Evolutionary conservation across 2,329 filamentous ascomycete species (phyloP).

Genomic region (Monascus ruber): DNA sequence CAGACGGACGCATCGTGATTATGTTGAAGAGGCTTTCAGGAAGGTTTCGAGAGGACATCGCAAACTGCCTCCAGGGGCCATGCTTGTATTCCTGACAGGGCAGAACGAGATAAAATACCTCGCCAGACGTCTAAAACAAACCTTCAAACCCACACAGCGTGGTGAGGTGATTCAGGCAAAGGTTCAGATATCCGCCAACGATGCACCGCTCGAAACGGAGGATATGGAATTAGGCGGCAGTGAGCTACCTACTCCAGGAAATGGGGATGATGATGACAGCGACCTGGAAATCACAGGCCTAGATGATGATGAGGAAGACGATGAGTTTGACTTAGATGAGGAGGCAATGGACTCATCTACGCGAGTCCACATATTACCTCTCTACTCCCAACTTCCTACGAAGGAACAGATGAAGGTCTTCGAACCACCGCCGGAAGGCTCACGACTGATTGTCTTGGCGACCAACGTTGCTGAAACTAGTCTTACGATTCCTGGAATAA

Average conservation of each 20-base stretch:
- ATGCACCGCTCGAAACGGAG: constrained; percentile 71
- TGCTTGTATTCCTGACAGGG: constrained; percentile 88
- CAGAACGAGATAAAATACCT: constrained; percentile 82
- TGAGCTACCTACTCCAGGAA: constrained; percentile 36
- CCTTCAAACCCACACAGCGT: constrained; percentile 46
- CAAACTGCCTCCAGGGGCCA: constrained; percentile 80
- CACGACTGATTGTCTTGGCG: constrained; percentile 75
- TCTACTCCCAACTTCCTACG: constrained; percentile 86
- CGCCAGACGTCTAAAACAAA: constrained; percentile 64
- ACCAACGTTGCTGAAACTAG: constrained; percentile 97
- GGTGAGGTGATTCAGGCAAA: constrained; percentile 48
- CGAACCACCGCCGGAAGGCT: constrained; percentile 68
- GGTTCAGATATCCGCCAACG: constrained; percentile 63
- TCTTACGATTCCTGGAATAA: constrained; percentile 88
- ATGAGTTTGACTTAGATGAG: constrained; percentile 58
- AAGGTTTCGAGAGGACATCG: constrained; percentile 81
- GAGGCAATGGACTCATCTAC: constrained; percentile 49
- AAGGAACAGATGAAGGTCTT: constrained; percentile 88
- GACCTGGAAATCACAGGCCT: constrained; percentile 51
- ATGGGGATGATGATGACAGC: constrained; percentile 44
- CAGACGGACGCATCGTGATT: constrained; percentile 70
- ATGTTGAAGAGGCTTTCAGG: constrained; percentile 76
- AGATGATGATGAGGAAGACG: constrained; percentile 48
- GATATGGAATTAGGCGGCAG: constrained; percentile 69
- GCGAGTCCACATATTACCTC: constrained; percentile 74